Base-by-base conservation (phyloP, 1,284 basidiomycete genomes). In the Ustilago loliicola region DNA sequence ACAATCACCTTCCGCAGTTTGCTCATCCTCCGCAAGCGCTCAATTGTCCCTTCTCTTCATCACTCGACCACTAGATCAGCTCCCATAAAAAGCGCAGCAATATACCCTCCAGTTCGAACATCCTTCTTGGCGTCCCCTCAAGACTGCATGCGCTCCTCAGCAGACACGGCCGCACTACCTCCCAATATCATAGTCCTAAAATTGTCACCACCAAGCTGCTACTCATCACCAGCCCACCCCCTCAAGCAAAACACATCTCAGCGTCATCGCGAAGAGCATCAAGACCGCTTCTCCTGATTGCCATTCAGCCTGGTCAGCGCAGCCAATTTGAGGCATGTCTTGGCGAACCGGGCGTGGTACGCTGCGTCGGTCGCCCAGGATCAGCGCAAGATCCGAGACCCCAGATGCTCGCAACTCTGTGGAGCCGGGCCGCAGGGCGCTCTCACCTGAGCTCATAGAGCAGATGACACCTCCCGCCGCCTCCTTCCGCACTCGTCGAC, bases 371-470 rank as follows among this genome's bases (percentile, higher is more conserved):
- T 73, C 71, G 13, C 54, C 71, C 17, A 29, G 71, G 19, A 54
- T 73, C 61, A 47, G 57, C 38, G 71, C 15, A 2, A 23, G 71
- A 55, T 67, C 71, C 17, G 58, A 64, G 17, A 68, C 71, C 0
- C 71, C 71, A 19, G 65, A 67, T 11, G 23, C 52, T 13, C 69
- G 64, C 32, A 36, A 58, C 6, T 56, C 64, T 17, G n/a, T n/a
- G n/a, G n/a, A n/a, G n/a, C 64, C 70, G 1, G 32, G 55, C 23
- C 58, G 58, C 42, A 60, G 71, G 40, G 40, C 54, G 13, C 58
- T 47, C 36, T 77, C 74, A 10, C 62, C 74, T 1, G 73, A 76
- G 0, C 25, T 66, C 8, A 59, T 66, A 34, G 65, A 72, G 48
- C 68, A 72, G 17, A 47, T 77, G 54, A 77, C 69, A 8, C 61